Base-by-base conservation (phyloP, 805 yeast genomes). In the Lachancea sp. region DNA sequence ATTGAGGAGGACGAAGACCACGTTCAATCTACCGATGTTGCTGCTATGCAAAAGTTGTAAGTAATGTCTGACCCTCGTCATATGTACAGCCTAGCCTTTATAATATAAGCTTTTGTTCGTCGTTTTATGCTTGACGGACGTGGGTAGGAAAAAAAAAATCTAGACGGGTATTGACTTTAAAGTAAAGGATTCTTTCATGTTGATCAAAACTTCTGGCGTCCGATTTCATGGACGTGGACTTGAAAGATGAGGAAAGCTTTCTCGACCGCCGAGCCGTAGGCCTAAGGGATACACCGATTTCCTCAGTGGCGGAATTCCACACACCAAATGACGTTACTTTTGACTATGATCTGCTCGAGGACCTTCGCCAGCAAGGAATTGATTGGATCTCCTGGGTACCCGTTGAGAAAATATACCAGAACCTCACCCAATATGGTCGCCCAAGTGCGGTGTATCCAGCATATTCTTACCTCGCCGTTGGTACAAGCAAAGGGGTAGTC, bases 21-120 rank as follows among this genome's bases (percentile, higher is more conserved):
- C 78, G 97, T 93, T 67, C 99, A 93, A 81, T 91, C 98, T 63
- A 85, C 96, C 57, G 99, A 93, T 73, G 72, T 93, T 71, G 96
- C 95, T 73, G 99, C 99, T 73, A 91, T 91, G 98, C 85, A 77
- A 74, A 91, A 91, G 78, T 79, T 91, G 75, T 91, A 88, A 82
- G 76, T 44, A 48, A 36, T 26, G 13, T 36, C n/a, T 10, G 34
- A 20, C 37, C 26, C 33, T 35, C 45, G 20, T 12, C 38, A 15
- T 36, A 26, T 36, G 22, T 36, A 36, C 31, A 3, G 18, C 31
- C 19, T 25, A 10, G 9, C 20, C 25, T 25, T 25, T 10, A 33
- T 18, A 35, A 35, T n/a, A 19, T 13, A 11, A 35, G 12, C 25
- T 25, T 20, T 35, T 35, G 17, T 18, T 32, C 18, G 19, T 32